phyloP scores from a whole-genome alignment of 2,329 filamentous ascomycete genomes.

The Fusarium sp. region DNA sequence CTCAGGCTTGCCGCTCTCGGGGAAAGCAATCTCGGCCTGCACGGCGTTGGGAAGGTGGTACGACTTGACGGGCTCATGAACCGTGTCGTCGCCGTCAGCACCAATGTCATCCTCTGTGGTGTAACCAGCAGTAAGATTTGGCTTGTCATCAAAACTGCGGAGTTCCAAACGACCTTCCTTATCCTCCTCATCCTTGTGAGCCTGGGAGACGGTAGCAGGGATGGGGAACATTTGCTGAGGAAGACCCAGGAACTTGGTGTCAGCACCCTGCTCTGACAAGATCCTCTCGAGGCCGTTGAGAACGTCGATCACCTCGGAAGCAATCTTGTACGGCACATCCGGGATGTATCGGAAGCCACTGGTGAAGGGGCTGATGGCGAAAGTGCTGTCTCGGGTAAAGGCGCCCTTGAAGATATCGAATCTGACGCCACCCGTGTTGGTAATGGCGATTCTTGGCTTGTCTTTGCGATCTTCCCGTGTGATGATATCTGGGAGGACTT shows the following conservation, averaged over 20 bases:
- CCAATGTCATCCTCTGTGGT: conserved; percentile 89
- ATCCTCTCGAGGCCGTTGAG: conserved; percentile 67
- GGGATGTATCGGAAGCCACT: conserved; percentile 81
- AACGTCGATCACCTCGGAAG: conserved; percentile 72
- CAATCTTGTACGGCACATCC: conserved; percentile 82
- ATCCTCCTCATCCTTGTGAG: conserved; percentile 22
- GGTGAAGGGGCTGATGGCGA: conserved; percentile 87
- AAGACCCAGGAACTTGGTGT: conserved; percentile 60
- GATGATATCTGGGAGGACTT: conserved; percentile 77
- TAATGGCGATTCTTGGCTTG: conserved; percentile 75
- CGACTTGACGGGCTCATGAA: conserved; percentile 79
- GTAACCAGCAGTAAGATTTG: conserved; percentile 74
- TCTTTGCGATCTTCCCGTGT: conserved; percentile 66
- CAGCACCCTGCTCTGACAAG: conserved; percentile 49
- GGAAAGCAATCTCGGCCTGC: conserved; percentile 74
- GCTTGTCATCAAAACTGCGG: conserved; percentile 44
- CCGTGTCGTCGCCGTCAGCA: conserved; percentile 87
- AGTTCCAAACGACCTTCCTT: conserved; percentile 47
- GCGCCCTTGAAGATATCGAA: conserved; percentile 95
- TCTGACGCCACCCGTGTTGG: conserved; percentile 91
- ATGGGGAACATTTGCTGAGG: conserved; percentile 56
- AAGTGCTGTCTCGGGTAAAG: conserved; percentile 90
- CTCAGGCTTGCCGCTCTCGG: conserved; percentile 67
- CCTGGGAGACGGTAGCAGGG: conserved; percentile 22
- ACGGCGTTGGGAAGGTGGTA: conserved; percentile 87